Evolutionary conservation across 1,139 yeast species (phyloP).

Genomic region (Pichia terricola): DNA sequence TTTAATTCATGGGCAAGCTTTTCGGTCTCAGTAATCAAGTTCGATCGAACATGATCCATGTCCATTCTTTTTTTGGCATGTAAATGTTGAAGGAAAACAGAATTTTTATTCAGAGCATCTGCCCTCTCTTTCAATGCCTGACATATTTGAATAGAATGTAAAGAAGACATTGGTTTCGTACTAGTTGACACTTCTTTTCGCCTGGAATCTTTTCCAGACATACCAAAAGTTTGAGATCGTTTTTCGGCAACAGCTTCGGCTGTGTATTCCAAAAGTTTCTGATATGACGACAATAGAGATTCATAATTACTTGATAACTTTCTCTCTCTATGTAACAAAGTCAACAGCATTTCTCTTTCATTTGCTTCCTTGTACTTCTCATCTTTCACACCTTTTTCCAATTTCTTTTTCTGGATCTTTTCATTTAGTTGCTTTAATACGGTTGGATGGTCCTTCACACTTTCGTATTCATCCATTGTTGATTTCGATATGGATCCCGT

Average conservation of each 20-base stretch:
- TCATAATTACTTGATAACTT: slow-evolving; percentile 19
- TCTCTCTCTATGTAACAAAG: slow-evolving; percentile 19
- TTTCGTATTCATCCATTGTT: neutral
- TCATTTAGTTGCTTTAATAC: neutral
- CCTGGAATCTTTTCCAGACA: neutral
- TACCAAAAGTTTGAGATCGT: neutral
- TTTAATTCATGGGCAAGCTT: neutral
- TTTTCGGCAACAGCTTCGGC: neutral
- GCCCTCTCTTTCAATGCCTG: slow-evolving; percentile 1
- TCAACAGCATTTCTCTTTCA: slow-evolving; percentile 1
- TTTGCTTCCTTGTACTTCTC: neutral
- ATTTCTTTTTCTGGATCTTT: neutral
- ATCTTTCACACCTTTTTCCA: neutral
- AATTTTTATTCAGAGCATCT: slow-evolving; percentile 2
- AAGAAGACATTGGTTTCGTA: neutral
- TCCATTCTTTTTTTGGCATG: slow-evolving; percentile 1
- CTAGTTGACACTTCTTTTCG: neutral
- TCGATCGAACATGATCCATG: slow-evolving; percentile 1
- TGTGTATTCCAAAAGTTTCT: slow-evolving; percentile 6
- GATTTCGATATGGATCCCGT: neutral
- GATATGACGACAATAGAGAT: slow-evolving; percentile 11
- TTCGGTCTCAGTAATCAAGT: neutral
- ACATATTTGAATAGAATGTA: slow-evolving; percentile 1
- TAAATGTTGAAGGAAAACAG: slow-evolving; percentile 4
- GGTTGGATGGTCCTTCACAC: neutral